These are phyloP conservation scores for Talaromyces sp. DNA, from an alignment of 2,329 filamentous ascomycete genomes.

Conservation along the genomic window DNA sequence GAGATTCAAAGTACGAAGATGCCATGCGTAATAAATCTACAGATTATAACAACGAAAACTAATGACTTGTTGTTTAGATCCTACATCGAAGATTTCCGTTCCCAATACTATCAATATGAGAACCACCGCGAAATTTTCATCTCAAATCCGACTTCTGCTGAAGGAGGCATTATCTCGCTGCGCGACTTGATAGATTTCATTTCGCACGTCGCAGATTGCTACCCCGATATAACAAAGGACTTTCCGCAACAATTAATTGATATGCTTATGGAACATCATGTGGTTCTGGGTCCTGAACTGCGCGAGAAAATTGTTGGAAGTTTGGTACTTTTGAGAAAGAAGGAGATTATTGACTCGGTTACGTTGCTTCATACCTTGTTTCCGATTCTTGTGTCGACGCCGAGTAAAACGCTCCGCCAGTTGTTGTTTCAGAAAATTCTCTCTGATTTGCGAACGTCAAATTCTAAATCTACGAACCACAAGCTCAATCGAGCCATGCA, in stretches of 20 bases:
- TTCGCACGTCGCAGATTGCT: constrained; percentile 90
- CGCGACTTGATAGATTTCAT: constrained; percentile 91
- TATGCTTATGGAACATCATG: constrained; percentile 78
- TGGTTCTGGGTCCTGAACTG: constrained; percentile 74
- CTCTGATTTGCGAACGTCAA: constrained; percentile 82
- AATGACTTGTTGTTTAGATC: constrained; percentile 51
- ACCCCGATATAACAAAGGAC: constrained; percentile 70
- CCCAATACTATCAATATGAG: constrained; percentile 88
- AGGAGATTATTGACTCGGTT: constrained; percentile 84
- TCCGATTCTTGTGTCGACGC: constrained; percentile 85
- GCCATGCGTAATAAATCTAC: background rate
- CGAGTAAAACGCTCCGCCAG: constrained; percentile 81
- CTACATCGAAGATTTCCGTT: constrained; percentile 83
- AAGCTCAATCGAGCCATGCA: constrained; percentile 90
- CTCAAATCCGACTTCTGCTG: constrained; percentile 72
- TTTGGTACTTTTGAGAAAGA: constrained; percentile 79
- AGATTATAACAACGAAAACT: background rate
- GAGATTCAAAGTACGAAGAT: constrained; percentile 68
- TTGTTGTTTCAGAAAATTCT: constrained; percentile 88
- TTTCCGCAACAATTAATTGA: constrained; percentile 80
- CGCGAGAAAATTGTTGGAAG: constrained; percentile 93
- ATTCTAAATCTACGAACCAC: constrained; percentile 85
- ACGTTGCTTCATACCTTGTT: constrained; percentile 87
- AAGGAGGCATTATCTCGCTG: constrained; percentile 71
- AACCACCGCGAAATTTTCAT: constrained; percentile 89